Base-by-base conservation (phyloP, 2,329 filamentous ascomycete species). In the Fusarium chuoi region DNA sequence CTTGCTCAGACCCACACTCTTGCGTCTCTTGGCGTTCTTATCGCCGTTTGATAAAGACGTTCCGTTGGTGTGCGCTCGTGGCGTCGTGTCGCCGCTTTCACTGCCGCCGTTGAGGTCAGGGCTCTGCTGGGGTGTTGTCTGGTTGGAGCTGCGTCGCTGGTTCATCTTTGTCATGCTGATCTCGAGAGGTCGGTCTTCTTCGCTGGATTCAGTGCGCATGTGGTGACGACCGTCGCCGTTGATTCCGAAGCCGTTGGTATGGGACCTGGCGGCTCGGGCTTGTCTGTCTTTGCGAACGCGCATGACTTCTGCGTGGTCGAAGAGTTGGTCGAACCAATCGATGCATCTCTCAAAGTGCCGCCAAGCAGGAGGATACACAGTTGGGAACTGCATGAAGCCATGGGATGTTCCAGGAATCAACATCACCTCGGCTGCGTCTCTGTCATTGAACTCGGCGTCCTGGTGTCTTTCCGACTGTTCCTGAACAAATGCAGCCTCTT, bases 341-440 rank as follows among this genome's bases (percentile, higher is more conserved):
- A 91, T 92, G 71, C 93, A 94, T 39, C 92, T 89, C 73, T 93
- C 90, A 76, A 98, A 93, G 79, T 97, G 92, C 78, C 92, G 93
- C 94, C 95, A 97, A 3, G 94, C 95, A 14, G 96, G 94, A 0
- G 95, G 95, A 76, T 97, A 99, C 7, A 98, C 86, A 2, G 90
- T 87, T 0, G 94, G 94, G 79, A 99, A 98, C 79, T 98, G 95
- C 76, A 98, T 84, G 82, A 99, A 99, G 2, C 96, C 96, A 78
- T 99, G 96, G 8, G 92, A 95, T 55, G 98, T 94, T 0, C 96
- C 95, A 0, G 95, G 95, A 9, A 99, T 91, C 30, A 98, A 86
- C 24, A 91, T 89, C 4, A 98, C 93, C 78, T 98, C 94, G 14
- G 89, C 38, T 82, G 84, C 41, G 84, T 82, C 82, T 17, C 75